These are phyloP conservation scores for Lunularia cruciata DNA, from an alignment of 225 moss, liverwort and hornwort species.

Conservation along the genomic window DNA sequence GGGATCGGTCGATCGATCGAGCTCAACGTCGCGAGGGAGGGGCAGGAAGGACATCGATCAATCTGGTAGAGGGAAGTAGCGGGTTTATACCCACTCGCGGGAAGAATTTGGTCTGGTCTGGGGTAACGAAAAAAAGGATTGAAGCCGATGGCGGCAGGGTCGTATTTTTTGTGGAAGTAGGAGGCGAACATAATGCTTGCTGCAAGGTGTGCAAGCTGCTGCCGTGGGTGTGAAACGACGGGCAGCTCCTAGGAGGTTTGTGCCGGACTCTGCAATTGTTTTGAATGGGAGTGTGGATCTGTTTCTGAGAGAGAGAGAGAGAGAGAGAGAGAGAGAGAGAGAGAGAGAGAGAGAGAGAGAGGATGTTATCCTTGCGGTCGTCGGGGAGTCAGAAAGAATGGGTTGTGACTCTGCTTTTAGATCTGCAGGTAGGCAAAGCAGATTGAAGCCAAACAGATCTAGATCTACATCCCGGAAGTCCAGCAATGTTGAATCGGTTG, in stretches of 20 bases:
- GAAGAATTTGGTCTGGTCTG: not conserved
- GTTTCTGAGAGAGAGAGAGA: not conserved
- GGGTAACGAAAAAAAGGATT: not conserved
- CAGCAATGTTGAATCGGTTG: slow-evolving; percentile 24
- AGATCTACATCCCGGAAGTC: slow-evolving; percentile 22
- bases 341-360: not conserved
- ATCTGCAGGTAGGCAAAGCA: slow-evolving; percentile 20
- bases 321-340: slow-evolving; percentile 1
- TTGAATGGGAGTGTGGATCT: slow-evolving; percentile 3
- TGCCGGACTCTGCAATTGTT: not conserved
- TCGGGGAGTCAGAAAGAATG: slow-evolving; percentile 10
- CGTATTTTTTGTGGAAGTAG: slow-evolving; percentile 4
- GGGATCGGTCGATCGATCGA: slow-evolving; percentile 13
- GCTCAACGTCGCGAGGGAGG: not conserved
- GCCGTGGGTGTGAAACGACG: slow-evolving; percentile 4
- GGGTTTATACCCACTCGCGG: not conserved
- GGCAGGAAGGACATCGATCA: slow-evolving; percentile 1
- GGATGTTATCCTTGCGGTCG: slow-evolving; percentile 6
- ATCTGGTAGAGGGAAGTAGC: not conserved
- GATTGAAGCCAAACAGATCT: slow-evolving; percentile 15
- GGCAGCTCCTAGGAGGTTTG: slow-evolving; percentile 21
- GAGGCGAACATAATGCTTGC: slow-evolving; percentile 10
- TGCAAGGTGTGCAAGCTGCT: slow-evolving; percentile 14
- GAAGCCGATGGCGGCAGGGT: slow-evolving; percentile 20
- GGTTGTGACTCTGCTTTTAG: slow-evolving; percentile 15